Percentiles rank a stretch among this genome's conserved stretches.
phyloP scores from a whole-genome alignment of 1,284 basidiomycete species.

The Trametes polyzona region DNA sequence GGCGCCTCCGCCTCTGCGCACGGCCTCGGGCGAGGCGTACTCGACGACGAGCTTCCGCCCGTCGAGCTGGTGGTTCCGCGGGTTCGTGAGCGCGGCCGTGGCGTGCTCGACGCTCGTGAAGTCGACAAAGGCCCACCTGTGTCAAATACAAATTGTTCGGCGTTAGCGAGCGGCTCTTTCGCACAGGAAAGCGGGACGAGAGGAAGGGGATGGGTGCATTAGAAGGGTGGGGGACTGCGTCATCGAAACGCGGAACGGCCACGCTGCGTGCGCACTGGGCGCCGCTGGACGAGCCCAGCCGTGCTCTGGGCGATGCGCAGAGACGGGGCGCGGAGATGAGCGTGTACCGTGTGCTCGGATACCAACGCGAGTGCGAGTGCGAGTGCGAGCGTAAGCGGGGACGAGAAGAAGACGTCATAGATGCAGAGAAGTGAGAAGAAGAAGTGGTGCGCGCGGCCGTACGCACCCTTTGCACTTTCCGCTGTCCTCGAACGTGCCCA shows the following conservation, averaged over 20 bases:
- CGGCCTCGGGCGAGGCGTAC: conserved; percentile 85
- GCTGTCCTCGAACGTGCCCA: conserved; percentile 96
- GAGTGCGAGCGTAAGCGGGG: no score
- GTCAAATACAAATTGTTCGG: not conserved
- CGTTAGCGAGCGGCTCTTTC: not conserved
- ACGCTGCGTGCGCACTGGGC: not conserved
- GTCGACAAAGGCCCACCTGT: conserved; percentile 94
- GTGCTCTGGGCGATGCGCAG: not conserved
- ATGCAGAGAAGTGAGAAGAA: not conserved
- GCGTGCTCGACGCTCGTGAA: conserved; percentile 82
- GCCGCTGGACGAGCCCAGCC: not conserved
- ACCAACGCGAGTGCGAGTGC: no score
- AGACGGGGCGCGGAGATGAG: not conserved
- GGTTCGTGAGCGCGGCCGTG: conserved; percentile 82
- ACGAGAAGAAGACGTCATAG: no score
- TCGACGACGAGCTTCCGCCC: conserved; percentile 89
- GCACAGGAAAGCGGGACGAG: not conserved
- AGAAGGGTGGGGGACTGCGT: no score
- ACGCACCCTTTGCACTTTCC: conserved; percentile 93
- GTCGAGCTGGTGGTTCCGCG: conserved; percentile 83
- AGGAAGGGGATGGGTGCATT: no score
- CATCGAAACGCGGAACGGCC: no score
- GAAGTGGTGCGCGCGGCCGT: no score
- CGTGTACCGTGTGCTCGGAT: no score
- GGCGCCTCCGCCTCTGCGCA: conserved; percentile 66